phyloP scores from a whole-genome alignment of 2,329 filamentous ascomycete species.

The Trichoderma atrobrunneum region DNA sequence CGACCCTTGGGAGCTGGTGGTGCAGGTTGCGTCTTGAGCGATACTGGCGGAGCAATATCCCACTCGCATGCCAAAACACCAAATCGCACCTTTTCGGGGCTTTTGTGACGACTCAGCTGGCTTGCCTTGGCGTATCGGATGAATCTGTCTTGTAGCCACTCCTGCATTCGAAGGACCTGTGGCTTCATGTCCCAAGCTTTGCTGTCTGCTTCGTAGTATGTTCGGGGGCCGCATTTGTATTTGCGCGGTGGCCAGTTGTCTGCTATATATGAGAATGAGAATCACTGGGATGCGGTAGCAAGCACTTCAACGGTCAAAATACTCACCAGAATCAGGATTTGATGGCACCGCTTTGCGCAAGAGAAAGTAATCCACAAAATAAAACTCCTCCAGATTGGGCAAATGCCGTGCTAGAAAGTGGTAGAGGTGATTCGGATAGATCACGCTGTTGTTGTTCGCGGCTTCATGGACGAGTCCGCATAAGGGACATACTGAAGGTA shows the following conservation, averaged over 20 bases:
- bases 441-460: conserved; percentile 26
- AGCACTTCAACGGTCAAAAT: neutral
- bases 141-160: conserved; percentile 41
- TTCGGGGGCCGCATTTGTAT: conserved; percentile 23
- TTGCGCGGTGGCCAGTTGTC: neutral
- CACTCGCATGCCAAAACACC: conserved; percentile 43
- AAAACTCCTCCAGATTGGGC: conserved; percentile 43
- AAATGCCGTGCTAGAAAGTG: conserved; percentile 43
- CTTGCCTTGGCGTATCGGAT: conserved; percentile 37
- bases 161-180: conserved; percentile 34
- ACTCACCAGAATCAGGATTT: neutral
- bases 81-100: conserved; percentile 40
- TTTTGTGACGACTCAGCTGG: conserved; percentile 31
- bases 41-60: conserved; percentile 28
- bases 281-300: neutral
- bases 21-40: conserved; percentile 14
- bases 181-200: conserved; percentile 37
- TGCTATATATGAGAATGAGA: neutral
- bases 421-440: conserved; percentile 42
- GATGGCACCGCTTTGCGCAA: conserved; percentile 28
- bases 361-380: conserved; percentile 45
- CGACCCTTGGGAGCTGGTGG: conserved; percentile 27
- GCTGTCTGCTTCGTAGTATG: conserved; percentile 36
- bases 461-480: conserved; percentile 35
- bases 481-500: conserved; percentile 28